Conservation (phyloP, 495 filamentous ascomycete genomes). For the Aspergillus egyptiacus region DNA sequence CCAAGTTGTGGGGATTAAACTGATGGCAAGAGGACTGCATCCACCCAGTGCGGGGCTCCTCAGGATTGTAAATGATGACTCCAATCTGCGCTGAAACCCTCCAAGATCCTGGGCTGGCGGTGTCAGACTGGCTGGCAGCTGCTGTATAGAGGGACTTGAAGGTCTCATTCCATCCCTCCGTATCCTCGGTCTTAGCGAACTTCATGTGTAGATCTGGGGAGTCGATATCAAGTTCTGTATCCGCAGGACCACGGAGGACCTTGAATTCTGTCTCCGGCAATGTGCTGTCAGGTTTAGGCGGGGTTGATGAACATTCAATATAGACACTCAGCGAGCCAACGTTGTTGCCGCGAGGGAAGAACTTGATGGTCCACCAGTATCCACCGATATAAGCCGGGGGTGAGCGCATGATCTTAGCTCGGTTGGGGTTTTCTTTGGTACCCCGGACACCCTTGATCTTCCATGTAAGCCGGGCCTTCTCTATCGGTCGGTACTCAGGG, state of each 20-base stretch:
- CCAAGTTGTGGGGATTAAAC: constrained; percentile 51
- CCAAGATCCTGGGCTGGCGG: constrained; percentile 29
- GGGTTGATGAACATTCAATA: constrained; percentile 52
- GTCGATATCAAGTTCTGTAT: constrained; percentile 23
- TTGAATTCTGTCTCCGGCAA: constrained; percentile 36
- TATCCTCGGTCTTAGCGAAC: constrained; percentile 24
- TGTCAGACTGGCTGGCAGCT: constrained; percentile 7
- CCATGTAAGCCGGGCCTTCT: constrained; percentile 57
- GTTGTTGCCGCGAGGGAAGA: constrained; percentile 61
- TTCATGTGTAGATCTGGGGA: constrained; percentile 28
- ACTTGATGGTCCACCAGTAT: constrained; percentile 65
- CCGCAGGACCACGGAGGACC: constrained; percentile 32
- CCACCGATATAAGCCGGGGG: constrained; percentile 53
- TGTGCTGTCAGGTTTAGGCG: constrained; percentile 35
- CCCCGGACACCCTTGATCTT: constrained; percentile 54
- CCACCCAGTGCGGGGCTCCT: constrained; percentile 56
- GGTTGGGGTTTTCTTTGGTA: constrained; percentile 55
- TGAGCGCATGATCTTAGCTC: constrained; percentile 53
- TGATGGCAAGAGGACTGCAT: constrained; percentile 53
- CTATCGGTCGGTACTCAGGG: constrained; percentile 48
- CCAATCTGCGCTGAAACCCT: constrained; percentile 56
- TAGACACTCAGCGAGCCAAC: constrained; percentile 58
- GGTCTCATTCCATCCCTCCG: constrained; percentile 28
- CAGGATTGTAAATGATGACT: constrained; percentile 60
- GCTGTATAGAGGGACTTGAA: constrained; percentile 30